phyloP scores from a whole-genome alignment of 345 rosid species.

The Isatis tinctoria region DNA sequence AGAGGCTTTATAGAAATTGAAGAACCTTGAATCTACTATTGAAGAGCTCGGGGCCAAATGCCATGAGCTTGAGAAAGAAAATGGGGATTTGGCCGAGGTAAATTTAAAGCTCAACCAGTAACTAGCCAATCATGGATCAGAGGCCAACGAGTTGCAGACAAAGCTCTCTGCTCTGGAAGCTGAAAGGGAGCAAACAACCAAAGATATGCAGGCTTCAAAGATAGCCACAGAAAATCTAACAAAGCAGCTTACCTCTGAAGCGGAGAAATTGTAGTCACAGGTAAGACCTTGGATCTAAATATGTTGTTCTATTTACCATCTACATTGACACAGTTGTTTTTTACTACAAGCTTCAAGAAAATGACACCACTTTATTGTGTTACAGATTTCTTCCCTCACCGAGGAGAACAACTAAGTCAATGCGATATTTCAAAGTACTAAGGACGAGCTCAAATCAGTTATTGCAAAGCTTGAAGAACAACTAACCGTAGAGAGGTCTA shows the following conservation, averaged over 20 bases:
- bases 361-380: conserved; percentile 5
- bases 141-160: conserved; percentile 51
- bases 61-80: conserved; percentile 60
- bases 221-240: conserved; percentile 56
- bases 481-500: conserved; percentile 46
- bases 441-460: conserved; percentile 67
- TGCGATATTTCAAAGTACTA: conserved; percentile 54
- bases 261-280: conserved; percentile 67
- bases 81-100: conserved; percentile 66
- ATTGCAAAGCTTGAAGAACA: conserved; percentile 62
- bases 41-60: conserved; percentile 65
- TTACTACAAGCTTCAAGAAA: neutral
- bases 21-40: conserved; percentile 52
- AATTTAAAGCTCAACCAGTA: conserved; percentile 75
- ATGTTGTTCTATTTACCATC: neutral
- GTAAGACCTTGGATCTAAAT: conserved; percentile 37
- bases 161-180: conserved; percentile 44
- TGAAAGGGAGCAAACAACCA: conserved; percentile 59
- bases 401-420: conserved; percentile 70
- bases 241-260: conserved; percentile 61
- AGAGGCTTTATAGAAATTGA: conserved; percentile 51
- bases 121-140: conserved; percentile 57
- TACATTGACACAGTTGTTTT: neutral
- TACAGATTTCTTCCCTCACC: conserved; percentile 64
- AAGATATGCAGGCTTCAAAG: conserved; percentile 62